Conservation (phyloP, 345 rosid species). For the rapeseed (Brassica napus) region Da-Ae NC_063449.1:10235001-10235500, state of each 20-base stretch:
- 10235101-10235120: neutral
- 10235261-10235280: neutral
- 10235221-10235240: constrained; percentile 29
- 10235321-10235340: constrained; percentile 94
- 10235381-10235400: constrained; percentile 71
- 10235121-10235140: neutral
- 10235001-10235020: neutral
- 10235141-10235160: constrained; percentile 41
- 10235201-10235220: constrained; percentile 95
- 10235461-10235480: constrained; percentile 54
- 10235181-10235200: constrained; percentile 87
- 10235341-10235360: constrained; percentile 76
- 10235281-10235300: constrained; percentile 66
- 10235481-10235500: constrained; percentile 87
- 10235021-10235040: constrained; percentile 75
- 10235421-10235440: constrained; percentile 7
- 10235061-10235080: constrained; percentile 70
- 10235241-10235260: neutral
- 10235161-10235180: constrained; percentile 88
- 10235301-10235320: constrained; percentile 94
- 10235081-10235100: constrained; percentile 39
- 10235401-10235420: constrained; percentile 54
- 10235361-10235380: constrained; percentile 81
- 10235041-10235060: constrained; percentile 64
- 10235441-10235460: neutral